Base-by-base conservation (phyloP, 257 asterid species). In the Capsicum chinense region DNA sequence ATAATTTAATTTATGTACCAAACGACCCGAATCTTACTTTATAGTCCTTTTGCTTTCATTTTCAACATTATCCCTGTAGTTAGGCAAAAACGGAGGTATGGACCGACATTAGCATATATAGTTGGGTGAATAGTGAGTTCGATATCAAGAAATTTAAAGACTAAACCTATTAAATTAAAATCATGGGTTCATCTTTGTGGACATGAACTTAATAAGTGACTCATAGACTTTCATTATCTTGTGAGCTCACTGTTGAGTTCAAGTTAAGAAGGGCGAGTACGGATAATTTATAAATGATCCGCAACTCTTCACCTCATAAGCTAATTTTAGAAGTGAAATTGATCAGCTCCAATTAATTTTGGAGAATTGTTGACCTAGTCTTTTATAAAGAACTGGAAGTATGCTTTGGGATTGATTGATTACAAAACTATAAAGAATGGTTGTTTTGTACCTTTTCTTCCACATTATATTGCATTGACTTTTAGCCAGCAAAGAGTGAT, bases 401-500 rank as follows among this genome's bases (percentile, higher is more conserved):
- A 76, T 52, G 15, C 19, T 81, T 48, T 59, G 21, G 13, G 4
- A 80, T 57, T 57, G 59, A 60, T 44, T 81, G 83, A 56, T 44
- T 80, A 44, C 57, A 19, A 21, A 60, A 42, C 44, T 57, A n/a
- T 12, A 47, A 59, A 80, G 42, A 33, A 66, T 33, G n/a, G 26
- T 37, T 2, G 52, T 60, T 37, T 69, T 69, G 14, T 44, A 39
- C 35, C 12, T 33, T 16, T 50, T 3, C 50, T 9, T 73, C 9
- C 19, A 52, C 62, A 76, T 59, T 33, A 26, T 26, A 64, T 33
- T 19, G 9, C 74, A 7, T 47, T 62, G 78, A 62, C 78, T 58
- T 81, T 62, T 76, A 74, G 26, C 64, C 64, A 52, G 63, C 15
- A 81, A 81, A 66, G 70, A 37, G 66, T 58, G 48, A 39, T 56